phyloP scores from a whole-genome alignment of 116 monocot genomes.

The Cymodocea nodosa region DNA sequence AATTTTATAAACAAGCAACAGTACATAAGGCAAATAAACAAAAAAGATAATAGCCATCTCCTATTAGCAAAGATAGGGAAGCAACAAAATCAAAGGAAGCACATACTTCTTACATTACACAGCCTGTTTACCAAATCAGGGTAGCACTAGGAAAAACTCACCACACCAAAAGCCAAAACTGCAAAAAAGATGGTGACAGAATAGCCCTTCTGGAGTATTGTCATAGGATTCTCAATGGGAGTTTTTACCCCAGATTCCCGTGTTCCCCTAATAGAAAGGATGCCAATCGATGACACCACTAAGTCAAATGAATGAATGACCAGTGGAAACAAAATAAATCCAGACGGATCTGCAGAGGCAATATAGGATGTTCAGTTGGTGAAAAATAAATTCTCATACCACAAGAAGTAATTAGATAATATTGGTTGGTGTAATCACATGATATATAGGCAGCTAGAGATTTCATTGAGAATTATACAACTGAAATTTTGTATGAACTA shows the following conservation, averaged over 20 bases:
- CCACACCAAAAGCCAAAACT: conserved; percentile 77
- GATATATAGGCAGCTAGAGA: too few relatives aligned
- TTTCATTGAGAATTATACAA: too few relatives aligned
- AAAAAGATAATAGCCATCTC: too few relatives aligned
- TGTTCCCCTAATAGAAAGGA: conserved; percentile 80
- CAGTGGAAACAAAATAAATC: conserved; percentile 90
- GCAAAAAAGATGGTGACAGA: conserved; percentile 87
- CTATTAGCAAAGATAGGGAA: too few relatives aligned
- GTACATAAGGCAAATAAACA: too few relatives aligned
- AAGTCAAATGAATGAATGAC: conserved; percentile 94
- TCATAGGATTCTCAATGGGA: conserved; percentile 80
- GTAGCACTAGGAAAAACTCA: conserved; percentile 22
- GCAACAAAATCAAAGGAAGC: too few relatives aligned
- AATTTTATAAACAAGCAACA: too few relatives aligned
- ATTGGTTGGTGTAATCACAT: conserved; percentile 4
- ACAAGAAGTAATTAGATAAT: neutral
- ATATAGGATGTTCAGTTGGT: too few relatives aligned
- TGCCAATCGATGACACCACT: conserved; percentile 74
- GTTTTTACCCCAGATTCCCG: conserved; percentile 45
- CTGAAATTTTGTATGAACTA: too few relatives aligned
- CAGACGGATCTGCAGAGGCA: conserved; percentile 71
- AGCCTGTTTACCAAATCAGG: too few relatives aligned
- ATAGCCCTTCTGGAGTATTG: conserved; percentile 94
- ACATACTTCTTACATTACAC: too few relatives aligned
- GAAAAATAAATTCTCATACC: neutral